Conservation (phyloP, 2,329 filamentous ascomycete species). For the Fusarium mangiferae region DNA sequence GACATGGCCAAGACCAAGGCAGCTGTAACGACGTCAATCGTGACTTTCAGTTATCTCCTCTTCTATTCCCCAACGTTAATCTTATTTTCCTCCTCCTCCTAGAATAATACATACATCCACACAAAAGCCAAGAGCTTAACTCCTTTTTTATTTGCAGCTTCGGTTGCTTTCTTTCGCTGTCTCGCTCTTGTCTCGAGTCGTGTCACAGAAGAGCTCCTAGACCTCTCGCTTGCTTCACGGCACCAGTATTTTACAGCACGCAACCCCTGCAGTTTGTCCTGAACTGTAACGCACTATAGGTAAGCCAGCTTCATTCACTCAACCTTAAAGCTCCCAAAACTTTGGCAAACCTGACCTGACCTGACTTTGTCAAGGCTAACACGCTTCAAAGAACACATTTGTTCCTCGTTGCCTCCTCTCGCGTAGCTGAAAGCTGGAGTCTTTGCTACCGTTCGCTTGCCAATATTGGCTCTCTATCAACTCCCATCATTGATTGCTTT, state of each 20-base stretch:
- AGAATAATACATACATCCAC: neutral
- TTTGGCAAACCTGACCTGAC: conserved; percentile 25
- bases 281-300: conserved; percentile 6
- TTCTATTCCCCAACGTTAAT: neutral
- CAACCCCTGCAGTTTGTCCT: conserved; percentile 22
- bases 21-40: conserved; percentile 29
- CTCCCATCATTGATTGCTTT: conserved; percentile 15
- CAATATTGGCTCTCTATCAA: conserved; percentile 19
- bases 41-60: conserved; percentile 13
- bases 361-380: conserved; percentile 19
- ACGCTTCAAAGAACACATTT: conserved; percentile 20
- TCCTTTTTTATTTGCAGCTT: neutral
- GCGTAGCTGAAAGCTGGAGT: conserved; percentile 6
- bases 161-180: conserved; percentile 13
- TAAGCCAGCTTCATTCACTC: conserved; percentile 23
- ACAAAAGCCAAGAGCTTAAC: conserved; percentile 27
- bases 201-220: conserved; percentile 37
- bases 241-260: conserved; percentile 12
- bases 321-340: conserved; percentile 19
- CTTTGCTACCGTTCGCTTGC: conserved; percentile 14
- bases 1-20: conserved; percentile 8
- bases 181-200: conserved; percentile 40
- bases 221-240: conserved; percentile 23
- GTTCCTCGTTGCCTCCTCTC: conserved; percentile 7
- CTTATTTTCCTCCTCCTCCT: neutral